Base-by-base conservation (phyloP, 805 yeast genomes). In the Komagataella mondaviorum region DNA sequence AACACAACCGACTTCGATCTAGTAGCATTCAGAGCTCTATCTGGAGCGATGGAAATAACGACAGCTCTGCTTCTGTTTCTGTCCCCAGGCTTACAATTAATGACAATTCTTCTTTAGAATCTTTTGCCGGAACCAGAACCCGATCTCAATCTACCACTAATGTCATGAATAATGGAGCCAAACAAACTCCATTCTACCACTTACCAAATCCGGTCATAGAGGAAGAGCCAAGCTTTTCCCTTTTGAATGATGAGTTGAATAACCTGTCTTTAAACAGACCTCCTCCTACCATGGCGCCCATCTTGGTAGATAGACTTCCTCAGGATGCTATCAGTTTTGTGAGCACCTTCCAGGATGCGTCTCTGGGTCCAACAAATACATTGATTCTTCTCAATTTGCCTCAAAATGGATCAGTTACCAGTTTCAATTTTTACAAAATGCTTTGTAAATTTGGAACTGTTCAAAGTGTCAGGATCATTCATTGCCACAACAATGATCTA, bases 351-450 rank as follows among this genome's bases (percentile, higher is more conserved):
- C 84, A 82, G 51, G 88, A 84, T 60, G 74, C 86, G 3, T 70
- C 80, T 47, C 62, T 88, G 57, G 81, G 85, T 16, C 95, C 95
- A 16, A 81, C 96, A 0, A 79, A 84, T 57, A 81, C 88, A 10
- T 71, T 91, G 47, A 73, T 90, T 56, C 71, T 93, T 51, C 86
- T 89, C 47, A 88, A 90, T 60, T 73, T 91, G 50, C 97, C 97
- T 10, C 58, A 57, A 44, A 68, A 64, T 53, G 50, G 50, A 6
- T 53, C 66, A 45, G 59, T 67, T 16, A 73, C 80, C 46, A 75
- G 88, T 3, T 65, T 86, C 53, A 81, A 84, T 50, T 68, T 80
- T 12, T 60, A 64, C 55, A 66, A 65, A 50, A 66, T 87, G 48
- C 73, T 85, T 56, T 65, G 77, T 18, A 75, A 75, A 52, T 85